Base-by-base conservation (phyloP, 2,329 filamentous ascomycete species). In the Penicillium corylophilum region DNA sequence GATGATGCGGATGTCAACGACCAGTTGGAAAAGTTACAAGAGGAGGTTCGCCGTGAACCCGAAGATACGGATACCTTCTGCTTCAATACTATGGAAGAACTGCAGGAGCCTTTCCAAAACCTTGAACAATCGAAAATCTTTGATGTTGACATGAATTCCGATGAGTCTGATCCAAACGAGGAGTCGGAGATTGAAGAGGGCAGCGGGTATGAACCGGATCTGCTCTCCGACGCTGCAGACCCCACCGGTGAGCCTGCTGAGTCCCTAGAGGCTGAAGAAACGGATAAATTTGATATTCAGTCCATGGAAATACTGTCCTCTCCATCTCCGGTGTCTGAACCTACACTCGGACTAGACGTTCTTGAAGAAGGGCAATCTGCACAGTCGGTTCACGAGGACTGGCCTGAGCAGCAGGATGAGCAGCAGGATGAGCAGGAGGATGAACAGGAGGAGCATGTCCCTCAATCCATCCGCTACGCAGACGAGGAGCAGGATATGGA, bases 11-110 rank as follows among this genome's bases (percentile, higher is more conserved):
- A 52, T 35, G 40, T 44, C 16, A 46, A 59, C 8, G 41, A 50
- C 12, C 35, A 62, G 22, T n/a, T 53, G 12, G 38, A 58, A 18
- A 16, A 51, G 5, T 20, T 53, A 10, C 31, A 54, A 29, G 53
- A 56, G 23, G 51, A 61, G 29, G 48, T 51, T 23, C 57, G 50
- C 1, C 28, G 47, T 8, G 49, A 57, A 16, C 53, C 46, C 1
- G 56, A 63, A 2, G 59, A 66, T 15, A 51, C 49, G 28, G 60
- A 52, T 22, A 60, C 60, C 5, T 20, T 62, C 22, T 63, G 60
- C 46, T 62, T 63, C 20, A 57, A 60, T 20, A 52, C 46, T 1
- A 55, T 58, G 51, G 64, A 64, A 48, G 53, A 56, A 3, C 39
- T 58, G 5, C 51, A 60, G 23, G 38, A 46, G 22, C 44, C 57